These are phyloP conservation scores for Amaranthus hypochondriacus DNA, from an alignment of 148 eudicot genomes.

Conservation along the genomic window DNA sequence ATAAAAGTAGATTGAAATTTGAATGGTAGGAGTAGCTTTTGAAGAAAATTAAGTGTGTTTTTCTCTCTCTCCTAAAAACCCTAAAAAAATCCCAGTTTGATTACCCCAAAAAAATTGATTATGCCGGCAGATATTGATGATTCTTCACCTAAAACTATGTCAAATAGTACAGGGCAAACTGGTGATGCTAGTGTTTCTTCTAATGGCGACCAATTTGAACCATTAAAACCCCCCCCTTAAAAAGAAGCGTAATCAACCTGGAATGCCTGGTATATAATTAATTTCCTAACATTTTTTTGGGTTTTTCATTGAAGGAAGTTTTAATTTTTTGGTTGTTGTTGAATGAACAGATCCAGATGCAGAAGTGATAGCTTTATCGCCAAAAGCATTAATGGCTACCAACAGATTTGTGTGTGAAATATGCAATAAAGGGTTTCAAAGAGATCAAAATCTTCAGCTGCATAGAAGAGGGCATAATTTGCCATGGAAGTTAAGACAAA, in stretches of 20 bases:
- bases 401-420: slow-evolving; percentile 81
- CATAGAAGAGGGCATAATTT: slow-evolving; percentile 84
- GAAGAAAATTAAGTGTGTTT: slow-evolving; percentile 8
- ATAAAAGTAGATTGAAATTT: slow-evolving; percentile 47
- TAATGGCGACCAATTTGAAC: slow-evolving; percentile 42
- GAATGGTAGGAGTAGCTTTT: slow-evolving; percentile 50
- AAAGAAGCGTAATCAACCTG: slow-evolving; percentile 83
- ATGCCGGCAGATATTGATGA: slow-evolving; percentile 58
- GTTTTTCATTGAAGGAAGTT: neutral
- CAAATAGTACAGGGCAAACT: slow-evolving; percentile 34
- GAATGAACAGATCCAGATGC: slow-evolving; percentile 66
- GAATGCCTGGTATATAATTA: slow-evolving; percentile 68
- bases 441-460: slow-evolving; percentile 83
- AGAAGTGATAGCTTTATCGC: slow-evolving; percentile 83
- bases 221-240: slow-evolving; percentile 35
- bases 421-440: slow-evolving; percentile 80
- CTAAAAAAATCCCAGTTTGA: slow-evolving; percentile 17
- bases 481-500: slow-evolving; percentile 88
- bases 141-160: slow-evolving; percentile 46
- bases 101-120: neutral
- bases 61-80: neutral
- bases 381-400: slow-evolving; percentile 69
- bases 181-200: slow-evolving; percentile 73
- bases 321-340: neutral
- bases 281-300: neutral